Conservation (phyloP, 2,329 filamentous ascomycete genomes). For the Colletotrichum incanum region DNA sequence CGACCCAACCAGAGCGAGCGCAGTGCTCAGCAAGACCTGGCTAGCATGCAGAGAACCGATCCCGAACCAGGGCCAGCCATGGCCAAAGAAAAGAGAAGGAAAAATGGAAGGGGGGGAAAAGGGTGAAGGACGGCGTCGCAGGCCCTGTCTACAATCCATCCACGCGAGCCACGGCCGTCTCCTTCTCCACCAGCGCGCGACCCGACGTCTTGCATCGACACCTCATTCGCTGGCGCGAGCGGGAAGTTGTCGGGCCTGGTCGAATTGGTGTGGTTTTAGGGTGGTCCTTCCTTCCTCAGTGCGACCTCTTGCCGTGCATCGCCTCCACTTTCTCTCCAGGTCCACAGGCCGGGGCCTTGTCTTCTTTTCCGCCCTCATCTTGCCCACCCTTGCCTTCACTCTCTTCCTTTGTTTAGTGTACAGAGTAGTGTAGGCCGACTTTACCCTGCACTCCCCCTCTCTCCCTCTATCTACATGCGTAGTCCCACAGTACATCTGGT, state of each 20-base stretch:
- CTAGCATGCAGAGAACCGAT: too few species aligned
- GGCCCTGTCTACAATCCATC: not conserved
- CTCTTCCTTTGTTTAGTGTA: not conserved
- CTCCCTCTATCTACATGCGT: not conserved
- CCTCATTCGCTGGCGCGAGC: conserved; percentile 21
- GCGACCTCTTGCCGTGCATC: not conserved
- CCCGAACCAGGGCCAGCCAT: conserved; percentile 3
- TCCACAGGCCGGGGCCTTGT: not conserved
- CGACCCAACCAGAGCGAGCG: conserved; percentile 16
- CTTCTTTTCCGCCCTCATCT: not conserved
- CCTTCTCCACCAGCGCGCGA: conserved; percentile 21
- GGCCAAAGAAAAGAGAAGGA: not conserved
- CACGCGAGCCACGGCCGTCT: not conserved
- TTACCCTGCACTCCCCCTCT: not conserved
- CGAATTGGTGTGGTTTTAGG: not conserved
- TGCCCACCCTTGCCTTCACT: not conserved
- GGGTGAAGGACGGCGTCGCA: conserved; percentile 1
- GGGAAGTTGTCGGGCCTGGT: not conserved
- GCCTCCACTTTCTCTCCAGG: not conserved
- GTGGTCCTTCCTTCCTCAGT: not conserved
- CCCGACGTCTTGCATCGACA: conserved; percentile 11
- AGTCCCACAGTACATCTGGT: too few species aligned
- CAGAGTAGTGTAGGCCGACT: not conserved
- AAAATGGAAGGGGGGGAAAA: not conserved
- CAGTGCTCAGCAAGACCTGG: not conserved